Evolutionary conservation across 2,329 filamentous ascomycete genomes (phyloP).

Genomic region (Eutypa lata): DNA sequence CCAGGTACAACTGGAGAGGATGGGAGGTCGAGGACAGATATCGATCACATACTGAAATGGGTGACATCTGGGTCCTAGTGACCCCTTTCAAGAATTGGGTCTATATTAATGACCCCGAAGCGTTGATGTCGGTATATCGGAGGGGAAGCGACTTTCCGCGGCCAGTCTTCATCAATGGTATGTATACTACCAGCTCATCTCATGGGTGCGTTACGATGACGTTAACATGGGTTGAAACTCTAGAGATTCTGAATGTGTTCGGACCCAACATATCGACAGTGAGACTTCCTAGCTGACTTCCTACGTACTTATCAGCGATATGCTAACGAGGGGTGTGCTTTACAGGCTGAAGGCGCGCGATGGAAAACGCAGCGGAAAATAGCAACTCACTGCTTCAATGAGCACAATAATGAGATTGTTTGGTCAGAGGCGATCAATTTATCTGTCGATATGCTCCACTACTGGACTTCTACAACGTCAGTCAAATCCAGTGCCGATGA

Average conservation of each 20-base stretch:
- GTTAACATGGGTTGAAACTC: too few species aligned
- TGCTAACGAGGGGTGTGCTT: too few species aligned
- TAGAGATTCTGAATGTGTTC: constrained; percentile 16
- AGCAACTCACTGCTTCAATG: constrained; percentile 4
- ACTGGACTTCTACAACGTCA: constrained; percentile 6
- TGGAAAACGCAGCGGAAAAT: constrained; percentile 13
- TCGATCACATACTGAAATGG: constrained; percentile 22
- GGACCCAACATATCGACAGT: constrained; percentile 17
- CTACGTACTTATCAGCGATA: too few species aligned
- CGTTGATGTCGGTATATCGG: not conserved
- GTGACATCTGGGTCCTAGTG: not conserved
- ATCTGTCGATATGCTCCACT: constrained; percentile 5
- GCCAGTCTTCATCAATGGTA: constrained; percentile 11
- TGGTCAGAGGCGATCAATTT: constrained; percentile 7
- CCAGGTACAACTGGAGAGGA: constrained; percentile 27
- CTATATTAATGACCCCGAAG: not conserved
- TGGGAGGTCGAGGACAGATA: constrained; percentile 25
- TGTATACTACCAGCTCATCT: too few species aligned
- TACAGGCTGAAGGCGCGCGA: constrained; percentile 10
- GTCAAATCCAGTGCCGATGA: constrained; percentile 5
- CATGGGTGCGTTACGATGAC: too few species aligned
- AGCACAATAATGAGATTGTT: constrained; percentile 8
- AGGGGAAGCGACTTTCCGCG: constrained; percentile 1
- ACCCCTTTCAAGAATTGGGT: not conserved
- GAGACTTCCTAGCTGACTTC: too few species aligned